Percentiles rank a stretch among this genome's conserved stretches.
Conservation (phyloP, 179 eudicot genomes). For the Carnegiea gigantea region DNA sequence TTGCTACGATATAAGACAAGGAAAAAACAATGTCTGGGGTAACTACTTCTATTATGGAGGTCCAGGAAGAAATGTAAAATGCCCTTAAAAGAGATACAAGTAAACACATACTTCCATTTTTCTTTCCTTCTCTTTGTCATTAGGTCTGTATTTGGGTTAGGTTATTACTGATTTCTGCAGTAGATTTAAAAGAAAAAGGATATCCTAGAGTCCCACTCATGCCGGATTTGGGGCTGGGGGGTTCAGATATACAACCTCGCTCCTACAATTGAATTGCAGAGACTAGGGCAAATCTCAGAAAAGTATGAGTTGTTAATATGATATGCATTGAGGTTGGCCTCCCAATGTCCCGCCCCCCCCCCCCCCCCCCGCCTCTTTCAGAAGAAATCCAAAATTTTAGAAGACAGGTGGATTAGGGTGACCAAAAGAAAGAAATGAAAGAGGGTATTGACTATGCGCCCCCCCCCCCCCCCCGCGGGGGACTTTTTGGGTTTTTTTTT, state of each 20-base stretch:
- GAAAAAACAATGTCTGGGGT: constrained; percentile 84
- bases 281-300: constrained; percentile 22
- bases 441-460: background rate
- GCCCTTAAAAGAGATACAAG: constrained; percentile 42
- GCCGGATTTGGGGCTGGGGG: too few relatives aligned
- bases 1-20: constrained; percentile 81
- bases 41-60: constrained; percentile 92
- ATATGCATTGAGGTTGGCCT: constrained; percentile 9
- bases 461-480: too few relatives aligned
- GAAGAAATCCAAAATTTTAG: background rate
- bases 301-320: constrained; percentile 19
- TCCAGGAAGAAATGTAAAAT: constrained; percentile 77
- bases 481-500: too few relatives aligned
- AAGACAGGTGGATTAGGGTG: background rate
- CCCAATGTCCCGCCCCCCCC: background rate
- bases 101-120: constrained; percentile 2
- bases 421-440: background rate
- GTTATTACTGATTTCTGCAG: constrained; percentile 19
- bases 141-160: constrained; percentile 24
- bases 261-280: constrained; percentile 1
- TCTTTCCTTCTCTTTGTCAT: constrained; percentile 12
- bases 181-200: constrained; percentile 5
- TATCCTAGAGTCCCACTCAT: background rate
- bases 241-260: too few relatives aligned
- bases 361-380: constrained; percentile 3